Evolutionary conservation across 2,329 filamentous ascomycete species (phyloP).

Genomic region (Colletotrichum tamarilloi): DNA sequence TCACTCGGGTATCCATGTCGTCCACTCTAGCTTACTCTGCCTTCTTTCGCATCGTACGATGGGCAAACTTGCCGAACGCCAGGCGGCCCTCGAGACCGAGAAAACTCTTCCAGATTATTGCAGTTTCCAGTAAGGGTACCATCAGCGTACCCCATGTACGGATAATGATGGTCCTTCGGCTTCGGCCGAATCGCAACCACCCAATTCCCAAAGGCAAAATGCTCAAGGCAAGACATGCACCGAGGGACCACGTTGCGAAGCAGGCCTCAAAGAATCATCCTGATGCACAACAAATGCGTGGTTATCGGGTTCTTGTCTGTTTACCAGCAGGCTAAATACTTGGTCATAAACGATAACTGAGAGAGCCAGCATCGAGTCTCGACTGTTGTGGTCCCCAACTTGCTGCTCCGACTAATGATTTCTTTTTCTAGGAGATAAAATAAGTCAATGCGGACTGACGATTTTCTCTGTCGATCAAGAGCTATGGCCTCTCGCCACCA

Average conservation of each 20-base stretch:
- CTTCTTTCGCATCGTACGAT: slow-evolving; percentile 6
- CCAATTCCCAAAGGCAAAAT: neutral
- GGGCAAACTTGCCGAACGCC: neutral
- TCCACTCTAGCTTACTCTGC: slow-evolving; percentile 3
- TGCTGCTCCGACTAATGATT: neutral
- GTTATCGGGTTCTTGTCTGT: neutral
- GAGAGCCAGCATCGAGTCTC: neutral
- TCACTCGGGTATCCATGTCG: neutral
- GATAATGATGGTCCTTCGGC: neutral
- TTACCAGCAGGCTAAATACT: neutral
- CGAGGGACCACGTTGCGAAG: neutral
- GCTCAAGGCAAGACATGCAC: neutral
- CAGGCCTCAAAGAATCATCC: neutral
- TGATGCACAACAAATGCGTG: neutral
- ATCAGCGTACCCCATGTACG: neutral
- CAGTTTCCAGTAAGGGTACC: neutral
- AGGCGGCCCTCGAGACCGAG: neutral
- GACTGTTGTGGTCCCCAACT: neutral
- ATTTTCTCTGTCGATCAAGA: slow-evolving; percentile 1
- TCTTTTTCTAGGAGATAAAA: slow-evolving; percentile 12
- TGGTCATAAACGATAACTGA: slow-evolving; percentile 18
- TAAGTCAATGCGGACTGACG: slow-evolving; percentile 11
- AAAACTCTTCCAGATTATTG: neutral
- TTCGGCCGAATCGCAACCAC: neutral
- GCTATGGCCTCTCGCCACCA: neutral